Evolutionary conservation across 2,329 filamentous ascomycete species (phyloP), one percentile per base, ranked within the genome.

Genomic region (Penicillium sp.): DNA sequence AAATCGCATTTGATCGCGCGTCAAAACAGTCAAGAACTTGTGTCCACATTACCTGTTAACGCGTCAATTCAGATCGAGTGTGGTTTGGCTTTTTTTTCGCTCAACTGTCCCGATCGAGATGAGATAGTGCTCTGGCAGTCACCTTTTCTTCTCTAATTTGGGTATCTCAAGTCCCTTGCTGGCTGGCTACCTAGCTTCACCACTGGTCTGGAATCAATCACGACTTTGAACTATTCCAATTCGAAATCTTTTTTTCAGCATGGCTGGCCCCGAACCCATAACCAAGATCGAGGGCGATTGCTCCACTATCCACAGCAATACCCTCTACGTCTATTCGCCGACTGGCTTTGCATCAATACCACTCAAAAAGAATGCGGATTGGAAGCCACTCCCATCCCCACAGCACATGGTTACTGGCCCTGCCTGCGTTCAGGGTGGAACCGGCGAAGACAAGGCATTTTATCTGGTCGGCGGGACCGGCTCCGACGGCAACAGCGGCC

Each of bases 381-480:
- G 93, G 93, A 78, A 82, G 61, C 71, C 80, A 62, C 73, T 94
- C 63, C 35, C 53, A 68, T 81, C 1, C 82, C 81, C 70, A 90
- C 90, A 47, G 81, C 87, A 58, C 78, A 49, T 85, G 18, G 89
- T 96, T 22, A 85, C 84, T 1, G 90, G 89, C 44, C 90, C 84
- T 39, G 85, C 85, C 7, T 97, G 93, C 74, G 88, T 96, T 22
- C 86, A 86, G 53, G 86, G 86, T 37, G 83, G 81, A 24, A 81
- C 87, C 9, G 73, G 76, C 11, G 43, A 46, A 14, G 22, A 31
- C 14, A 31, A 31, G 5, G 88, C 82, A 26, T 80, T 97, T 31
- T 96, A 88, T 69, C 82, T 97, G 45, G 85, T 97, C 37, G 93
- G 93, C 64, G 93, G 93, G 52, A 82, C 80, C n/a, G 76, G 78